Conservation (phyloP, 306 rosid species). For the Quercus glauca region DNA sequence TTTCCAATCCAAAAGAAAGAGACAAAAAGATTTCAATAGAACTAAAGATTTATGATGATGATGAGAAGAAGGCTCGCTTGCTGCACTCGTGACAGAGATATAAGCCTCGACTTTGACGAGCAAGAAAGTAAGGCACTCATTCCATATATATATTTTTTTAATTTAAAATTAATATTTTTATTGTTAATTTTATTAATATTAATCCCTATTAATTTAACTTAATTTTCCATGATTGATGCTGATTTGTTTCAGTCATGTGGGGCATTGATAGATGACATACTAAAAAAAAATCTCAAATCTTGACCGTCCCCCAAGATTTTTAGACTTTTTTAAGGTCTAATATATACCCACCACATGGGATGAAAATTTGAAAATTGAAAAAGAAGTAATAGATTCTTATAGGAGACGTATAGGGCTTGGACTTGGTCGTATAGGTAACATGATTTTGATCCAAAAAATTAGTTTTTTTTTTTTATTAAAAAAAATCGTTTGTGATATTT, state of each 20-base stretch:
- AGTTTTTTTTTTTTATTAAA: no score
- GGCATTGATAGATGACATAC: no score
- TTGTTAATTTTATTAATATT: neutral
- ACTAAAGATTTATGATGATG: slow-evolving; percentile 20
- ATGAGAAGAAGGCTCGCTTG: slow-evolving; percentile 74
- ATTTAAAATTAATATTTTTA: no score
- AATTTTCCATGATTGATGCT: slow-evolving; percentile 15
- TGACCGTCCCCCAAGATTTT: no score
- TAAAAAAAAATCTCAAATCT: no score
- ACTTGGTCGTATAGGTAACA: neutral
- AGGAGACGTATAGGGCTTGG: neutral
- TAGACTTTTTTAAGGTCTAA: neutral
- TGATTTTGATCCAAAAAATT: neutral
- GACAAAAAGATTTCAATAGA: neutral
- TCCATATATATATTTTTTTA: no score
- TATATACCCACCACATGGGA: neutral
- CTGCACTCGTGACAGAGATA: slow-evolving; percentile 58
- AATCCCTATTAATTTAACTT: neutral
- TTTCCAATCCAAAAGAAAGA: neutral
- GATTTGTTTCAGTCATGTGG: no score
- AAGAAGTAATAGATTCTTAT: neutral
- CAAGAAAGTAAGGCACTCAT: slow-evolving; percentile 57
- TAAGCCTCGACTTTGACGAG: slow-evolving; percentile 77
- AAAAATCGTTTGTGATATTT: no score
- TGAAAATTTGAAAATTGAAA: neutral